phyloP scores from a whole-genome alignment of 2,329 filamentous ascomycete species.

The Escovopsis sp. region DNA sequence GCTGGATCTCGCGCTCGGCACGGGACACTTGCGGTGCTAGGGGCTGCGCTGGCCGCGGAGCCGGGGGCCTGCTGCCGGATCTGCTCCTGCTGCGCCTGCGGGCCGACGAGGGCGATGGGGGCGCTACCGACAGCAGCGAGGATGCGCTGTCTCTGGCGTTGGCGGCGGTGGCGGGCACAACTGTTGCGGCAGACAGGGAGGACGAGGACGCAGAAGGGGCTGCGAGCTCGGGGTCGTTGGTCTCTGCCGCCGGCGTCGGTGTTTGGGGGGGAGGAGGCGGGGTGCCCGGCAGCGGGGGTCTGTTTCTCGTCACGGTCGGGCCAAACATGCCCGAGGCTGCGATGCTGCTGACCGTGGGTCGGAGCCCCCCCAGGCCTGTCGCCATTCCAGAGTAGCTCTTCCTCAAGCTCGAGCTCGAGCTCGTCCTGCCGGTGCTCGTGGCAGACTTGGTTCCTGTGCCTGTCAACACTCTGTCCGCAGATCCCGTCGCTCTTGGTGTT shows the following conservation, averaged over 20 bases:
- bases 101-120: background rate
- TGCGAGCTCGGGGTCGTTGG: background rate
- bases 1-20: too few species aligned
- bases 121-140: background rate
- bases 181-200: too few species aligned
- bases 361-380: conserved; percentile 1
- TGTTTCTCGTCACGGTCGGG: background rate
- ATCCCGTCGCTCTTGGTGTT: conserved; percentile 7
- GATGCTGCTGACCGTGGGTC: background rate
- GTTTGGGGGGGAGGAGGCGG: too few species aligned
- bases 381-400: conserved; percentile 17
- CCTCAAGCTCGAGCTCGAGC: conserved; percentile 8
- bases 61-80: background rate
- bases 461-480: conserved; percentile 7
- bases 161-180: too few species aligned
- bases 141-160: background rate
- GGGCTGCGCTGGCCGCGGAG: background rate
- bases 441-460: conserved; percentile 7
- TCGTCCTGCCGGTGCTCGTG: conserved; percentile 4
- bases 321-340: background rate
- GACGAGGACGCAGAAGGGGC: too few species aligned
- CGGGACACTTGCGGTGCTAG: background rate
- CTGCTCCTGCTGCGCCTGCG: background rate
- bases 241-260: background rate
- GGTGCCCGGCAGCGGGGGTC: too few species aligned